Percentiles rank a stretch among this genome's conserved stretches.
Conservation (phyloP, 1,139 yeast genomes). For the Magnusiomyces tetraspermus region DNA sequence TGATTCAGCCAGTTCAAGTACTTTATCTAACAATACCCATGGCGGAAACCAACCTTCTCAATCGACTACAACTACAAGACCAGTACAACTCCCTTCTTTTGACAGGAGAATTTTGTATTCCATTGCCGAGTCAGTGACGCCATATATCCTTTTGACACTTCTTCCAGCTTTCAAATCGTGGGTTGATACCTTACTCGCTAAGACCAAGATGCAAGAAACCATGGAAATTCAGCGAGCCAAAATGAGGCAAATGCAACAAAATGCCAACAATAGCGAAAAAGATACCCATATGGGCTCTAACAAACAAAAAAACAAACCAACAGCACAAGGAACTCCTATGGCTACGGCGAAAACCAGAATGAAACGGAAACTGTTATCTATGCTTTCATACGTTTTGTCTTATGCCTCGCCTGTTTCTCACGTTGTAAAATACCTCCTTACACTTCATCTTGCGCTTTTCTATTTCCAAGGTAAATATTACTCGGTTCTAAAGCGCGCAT, state of each 20-base stretch:
- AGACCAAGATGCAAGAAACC: not conserved
- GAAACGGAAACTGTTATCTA: not conserved
- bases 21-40: too few relatives aligned
- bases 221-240: not conserved
- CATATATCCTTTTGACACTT: not conserved
- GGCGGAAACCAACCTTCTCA: too few relatives aligned
- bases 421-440: not conserved
- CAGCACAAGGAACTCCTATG: not conserved
- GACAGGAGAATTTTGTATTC: not conserved
- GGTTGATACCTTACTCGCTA: not conserved
- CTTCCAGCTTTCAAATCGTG: not conserved
- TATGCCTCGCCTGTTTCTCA: not conserved
- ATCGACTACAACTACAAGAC: not conserved
- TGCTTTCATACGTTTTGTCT: not conserved
- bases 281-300: too few relatives aligned
- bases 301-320: not conserved
- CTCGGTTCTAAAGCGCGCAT: conserved; percentile 61
- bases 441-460: conserved; percentile 69
- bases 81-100: not conserved
- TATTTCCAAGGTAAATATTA: conserved; percentile 77
- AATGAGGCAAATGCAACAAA: not conserved
- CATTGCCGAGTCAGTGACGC: not conserved
- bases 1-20: too few relatives aligned
- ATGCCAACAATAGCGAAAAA: not conserved
- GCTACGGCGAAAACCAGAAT: not conserved